Conservation (phyloP, 2,329 filamentous ascomycete species). For the Ceratocystis lukuohia region DNA sequence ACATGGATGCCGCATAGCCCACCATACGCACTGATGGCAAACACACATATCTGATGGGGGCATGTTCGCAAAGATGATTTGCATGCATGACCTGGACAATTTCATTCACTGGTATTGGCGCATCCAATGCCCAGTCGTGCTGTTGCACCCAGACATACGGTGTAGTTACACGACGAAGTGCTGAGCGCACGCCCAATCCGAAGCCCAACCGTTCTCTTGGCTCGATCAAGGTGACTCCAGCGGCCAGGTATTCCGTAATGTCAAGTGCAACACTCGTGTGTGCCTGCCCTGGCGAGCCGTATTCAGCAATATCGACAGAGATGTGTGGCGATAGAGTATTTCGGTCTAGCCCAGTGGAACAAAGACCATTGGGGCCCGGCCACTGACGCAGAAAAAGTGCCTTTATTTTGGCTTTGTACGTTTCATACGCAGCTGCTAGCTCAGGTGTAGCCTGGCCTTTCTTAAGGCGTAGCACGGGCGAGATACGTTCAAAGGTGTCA, state of each 20-base stretch:
- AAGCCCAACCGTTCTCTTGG: constrained; percentile 37
- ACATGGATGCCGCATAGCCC: constrained; percentile 35
- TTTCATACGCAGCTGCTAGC: constrained; percentile 30
- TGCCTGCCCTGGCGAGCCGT: constrained; percentile 29
- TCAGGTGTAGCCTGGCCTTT: constrained; percentile 39
- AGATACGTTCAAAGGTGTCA: constrained; percentile 38
- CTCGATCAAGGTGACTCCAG: constrained; percentile 36
- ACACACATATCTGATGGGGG: constrained; percentile 40
- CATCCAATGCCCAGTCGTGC: constrained; percentile 41
- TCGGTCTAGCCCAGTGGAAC: neutral
- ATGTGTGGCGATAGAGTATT: neutral
- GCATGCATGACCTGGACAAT: constrained; percentile 35
- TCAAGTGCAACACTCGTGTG: constrained; percentile 28
- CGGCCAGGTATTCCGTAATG: constrained; percentile 26
- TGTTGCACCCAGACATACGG: constrained; percentile 45
- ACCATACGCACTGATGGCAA: constrained; percentile 39
- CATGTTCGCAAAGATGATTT: constrained; percentile 24
- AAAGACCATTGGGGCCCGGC: neutral
- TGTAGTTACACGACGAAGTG: constrained; percentile 34
- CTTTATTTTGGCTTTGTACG: constrained; percentile 38
- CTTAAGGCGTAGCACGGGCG: constrained; percentile 34
- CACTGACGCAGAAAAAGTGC: constrained; percentile 25
- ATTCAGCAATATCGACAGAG: constrained; percentile 33
- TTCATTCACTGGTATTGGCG: constrained; percentile 32
- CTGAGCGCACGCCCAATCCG: constrained; percentile 40